Percentiles rank a stretch among this genome's conserved stretches.
Evolutionary conservation across 768 basidiomycete genomes (phyloP).

Genomic region (Suillus lakei): DNA sequence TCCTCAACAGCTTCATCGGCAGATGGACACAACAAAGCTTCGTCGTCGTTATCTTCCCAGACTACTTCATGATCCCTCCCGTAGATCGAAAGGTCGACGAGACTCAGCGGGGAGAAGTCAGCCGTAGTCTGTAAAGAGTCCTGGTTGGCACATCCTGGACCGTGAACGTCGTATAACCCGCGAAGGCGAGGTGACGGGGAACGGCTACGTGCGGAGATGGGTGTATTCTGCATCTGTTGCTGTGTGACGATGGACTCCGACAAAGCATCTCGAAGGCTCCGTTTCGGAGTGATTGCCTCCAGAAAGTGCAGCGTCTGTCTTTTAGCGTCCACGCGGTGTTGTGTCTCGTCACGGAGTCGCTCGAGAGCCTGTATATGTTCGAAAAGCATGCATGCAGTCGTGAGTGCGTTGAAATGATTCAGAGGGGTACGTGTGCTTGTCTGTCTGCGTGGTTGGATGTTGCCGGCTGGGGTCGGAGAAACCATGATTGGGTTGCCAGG

Average conservation of each 20-base stretch:
- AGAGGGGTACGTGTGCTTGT: slow-evolving; percentile 4
- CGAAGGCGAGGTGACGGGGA: slow-evolving; percentile 32
- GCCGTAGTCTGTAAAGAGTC: slow-evolving; percentile 27
- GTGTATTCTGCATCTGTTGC: slow-evolving; percentile 22
- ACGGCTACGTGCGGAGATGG: slow-evolving; percentile 14
- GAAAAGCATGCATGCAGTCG: slow-evolving; percentile 33
- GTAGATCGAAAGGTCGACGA: slow-evolving; percentile 4
- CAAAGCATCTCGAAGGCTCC: not conserved
- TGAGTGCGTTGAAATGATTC: slow-evolving; percentile 27
- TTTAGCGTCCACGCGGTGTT: slow-evolving; percentile 4
- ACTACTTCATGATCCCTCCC: slow-evolving; percentile 15
- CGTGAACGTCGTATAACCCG: slow-evolving; percentile 34
- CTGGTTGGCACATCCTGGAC: slow-evolving; percentile 28
- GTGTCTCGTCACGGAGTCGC: slow-evolving; percentile 9
- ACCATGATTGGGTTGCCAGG: not conserved
- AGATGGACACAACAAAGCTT: slow-evolving; percentile 27
- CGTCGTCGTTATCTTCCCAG: slow-evolving; percentile 33
- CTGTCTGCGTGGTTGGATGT: not conserved
- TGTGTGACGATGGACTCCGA: not conserved
- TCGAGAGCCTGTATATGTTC: slow-evolving; percentile 30
- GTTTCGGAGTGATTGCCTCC: not conserved
- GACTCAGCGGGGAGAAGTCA: slow-evolving; percentile 28
- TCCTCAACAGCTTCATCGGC: slow-evolving; percentile 25
- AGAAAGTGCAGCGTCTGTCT: slow-evolving; percentile 2
- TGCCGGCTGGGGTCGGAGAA: not conserved